These are phyloP conservation scores for Cetradonia linearis DNA, from an alignment of 495 filamentous ascomycete genomes.

Conservation along the genomic window DNA sequence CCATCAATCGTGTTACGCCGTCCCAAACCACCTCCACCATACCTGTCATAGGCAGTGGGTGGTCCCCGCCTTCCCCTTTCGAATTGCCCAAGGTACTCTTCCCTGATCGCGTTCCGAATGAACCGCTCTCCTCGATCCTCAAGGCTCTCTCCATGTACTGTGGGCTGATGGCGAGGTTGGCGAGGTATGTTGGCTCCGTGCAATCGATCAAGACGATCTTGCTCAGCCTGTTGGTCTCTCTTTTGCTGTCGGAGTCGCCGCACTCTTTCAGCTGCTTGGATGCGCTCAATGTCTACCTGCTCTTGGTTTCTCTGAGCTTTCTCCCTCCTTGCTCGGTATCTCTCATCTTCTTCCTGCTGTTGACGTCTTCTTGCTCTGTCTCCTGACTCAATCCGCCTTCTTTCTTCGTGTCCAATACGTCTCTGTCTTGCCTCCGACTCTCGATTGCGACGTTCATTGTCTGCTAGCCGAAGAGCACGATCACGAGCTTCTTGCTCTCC, in stretches of 20 bases:
- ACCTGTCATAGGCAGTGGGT: neutral
- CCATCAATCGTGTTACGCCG: constrained; percentile 15
- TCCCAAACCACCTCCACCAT: constrained; percentile 6
- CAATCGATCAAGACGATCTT: neutral
- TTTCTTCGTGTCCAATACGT: neutral
- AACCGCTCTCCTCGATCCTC: neutral
- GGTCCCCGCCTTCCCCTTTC: neutral
- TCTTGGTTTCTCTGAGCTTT: neutral
- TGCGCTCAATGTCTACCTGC: neutral
- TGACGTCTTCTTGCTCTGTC: constrained; percentile 6
- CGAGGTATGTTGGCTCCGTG: constrained; percentile 6
- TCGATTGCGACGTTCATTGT: constrained; percentile 5
- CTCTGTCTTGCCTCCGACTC: neutral
- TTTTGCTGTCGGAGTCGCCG: neutral
- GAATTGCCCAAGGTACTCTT: neutral
- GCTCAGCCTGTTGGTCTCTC: neutral
- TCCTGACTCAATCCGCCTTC: neutral
- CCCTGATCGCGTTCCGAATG: neutral
- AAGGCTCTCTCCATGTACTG: constrained; percentile 1
- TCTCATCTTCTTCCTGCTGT: neutral
- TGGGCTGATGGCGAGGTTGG: constrained; percentile 5
- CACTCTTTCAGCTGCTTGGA: no score
- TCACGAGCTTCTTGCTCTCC: constrained; percentile 16
- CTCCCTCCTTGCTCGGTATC: neutral
- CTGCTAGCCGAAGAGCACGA: constrained; percentile 8